Conservation (phyloP, 345 rosid genomes). For the Eucalyptus camaldulensis region DNA sequence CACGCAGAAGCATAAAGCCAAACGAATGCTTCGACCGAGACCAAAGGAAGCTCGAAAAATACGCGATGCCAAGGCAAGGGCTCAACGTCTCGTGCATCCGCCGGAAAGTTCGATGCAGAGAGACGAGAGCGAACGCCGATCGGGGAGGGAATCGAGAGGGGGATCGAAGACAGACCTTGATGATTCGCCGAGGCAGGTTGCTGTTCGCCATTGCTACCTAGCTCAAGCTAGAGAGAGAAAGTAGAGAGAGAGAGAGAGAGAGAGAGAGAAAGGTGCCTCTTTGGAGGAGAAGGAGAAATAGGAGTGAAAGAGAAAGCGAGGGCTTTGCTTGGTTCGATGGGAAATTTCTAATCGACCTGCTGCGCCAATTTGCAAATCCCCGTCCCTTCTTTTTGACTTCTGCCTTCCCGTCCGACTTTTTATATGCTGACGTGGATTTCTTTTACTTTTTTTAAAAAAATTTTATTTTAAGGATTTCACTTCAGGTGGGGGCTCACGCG, state of each 20-base stretch:
- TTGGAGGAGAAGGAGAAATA: not conserved
- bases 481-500: not conserved
- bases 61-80: not conserved
- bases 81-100: not conserved
- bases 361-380: not conserved
- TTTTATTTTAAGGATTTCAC: not conserved
- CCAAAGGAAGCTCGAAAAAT: not conserved
- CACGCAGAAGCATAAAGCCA: not conserved
- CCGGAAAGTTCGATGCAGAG: not conserved
- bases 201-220: constrained; percentile 67
- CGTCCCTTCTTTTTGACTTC: not conserved
- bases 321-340: not conserved
- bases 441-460: too few species aligned
- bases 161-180: constrained; percentile 54
- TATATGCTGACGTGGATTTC: not conserved
- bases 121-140: not conserved
- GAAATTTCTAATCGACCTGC: not conserved
- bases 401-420: not conserved
- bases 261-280: not conserved
- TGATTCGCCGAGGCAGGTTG: constrained; percentile 92
- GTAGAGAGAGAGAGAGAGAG: not conserved
- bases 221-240: not conserved
- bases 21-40: not conserved
- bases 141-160: not conserved
- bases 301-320: not conserved